Base-by-base conservation (phyloP, 495 filamentous ascomycete genomes). In the Emericellopsis terricola region DNA sequence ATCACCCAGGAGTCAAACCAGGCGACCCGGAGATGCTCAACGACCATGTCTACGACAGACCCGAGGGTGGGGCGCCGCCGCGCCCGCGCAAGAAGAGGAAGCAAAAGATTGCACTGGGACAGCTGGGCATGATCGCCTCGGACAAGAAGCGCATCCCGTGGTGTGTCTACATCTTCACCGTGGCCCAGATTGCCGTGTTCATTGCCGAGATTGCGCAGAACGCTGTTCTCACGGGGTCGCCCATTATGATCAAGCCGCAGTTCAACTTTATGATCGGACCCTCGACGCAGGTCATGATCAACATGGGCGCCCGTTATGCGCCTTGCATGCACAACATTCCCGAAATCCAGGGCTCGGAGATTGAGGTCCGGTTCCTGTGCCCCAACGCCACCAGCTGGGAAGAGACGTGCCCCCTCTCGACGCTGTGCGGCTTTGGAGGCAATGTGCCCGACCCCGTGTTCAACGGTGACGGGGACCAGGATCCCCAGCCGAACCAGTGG, bases 261-360 rank as follows among this genome's bases (percentile, higher is more conserved):
- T 86, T 96, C 60, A 97, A 97, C 52, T 80, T 80, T 29, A 92
- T 97, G 82, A 91, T 97, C 48, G 89, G 89, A 0, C 89, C 89
- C 2, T 91, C 85, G 2, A 66, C 78, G 3, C 81, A 81, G 42
- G 68, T 96, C 19, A 73, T 89, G 41, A 92, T 97, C 53, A 91
- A 89, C 49, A 92, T 96, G 84, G 89, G 89, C 38, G 82, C 87
- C 21, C 72, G 87, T 17, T 97, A 78, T 50, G 71, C 81, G 4
- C 82, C 87, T 4, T 97, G 89, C 53, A 97, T 97, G 89, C 85
- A 84, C 56, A 78, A 73, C 37, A 69, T 78, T 10, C 52, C 69
- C 15, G 65, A 67, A 3, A 56, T 89, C 8, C 75, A 85, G 43
- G 66, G 61, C 23, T 50, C 57, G 15, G 38, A 29, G 5, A 31